A percentile compares a stretch with the other conserved stretches of the same genome.
Conservation (phyloP, 2,329 filamentous ascomycete genomes). For the Colletotrichum australisinense region DNA sequence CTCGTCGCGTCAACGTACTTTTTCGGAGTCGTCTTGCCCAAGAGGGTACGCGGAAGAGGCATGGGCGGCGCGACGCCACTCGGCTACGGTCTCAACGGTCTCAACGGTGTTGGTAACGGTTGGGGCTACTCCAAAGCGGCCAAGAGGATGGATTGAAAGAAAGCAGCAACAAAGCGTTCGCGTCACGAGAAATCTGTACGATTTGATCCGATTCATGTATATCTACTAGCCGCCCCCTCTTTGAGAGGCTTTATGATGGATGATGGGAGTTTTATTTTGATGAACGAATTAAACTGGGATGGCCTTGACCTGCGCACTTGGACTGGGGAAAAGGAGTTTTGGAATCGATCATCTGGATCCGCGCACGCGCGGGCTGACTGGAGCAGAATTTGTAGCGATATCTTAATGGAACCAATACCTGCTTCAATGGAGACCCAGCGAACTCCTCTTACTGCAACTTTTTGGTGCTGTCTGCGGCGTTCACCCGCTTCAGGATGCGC, state of each 20-base stretch:
- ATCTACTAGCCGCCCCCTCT: not conserved
- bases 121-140: slow-evolving; percentile 70
- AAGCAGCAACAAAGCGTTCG: not conserved
- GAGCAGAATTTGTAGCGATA: slow-evolving; percentile 21
- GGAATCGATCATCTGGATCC: not conserved
- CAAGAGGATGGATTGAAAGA: slow-evolving; percentile 61
- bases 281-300: not conserved
- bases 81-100: slow-evolving; percentile 58
- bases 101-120: slow-evolving; percentile 60
- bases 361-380: not conserved
- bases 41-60: slow-evolving; percentile 59
- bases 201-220: slow-evolving; percentile 31
- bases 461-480: slow-evolving; percentile 45
- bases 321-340: slow-evolving; percentile 28
- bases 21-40: slow-evolving; percentile 68
- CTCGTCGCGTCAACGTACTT: slow-evolving; percentile 69
- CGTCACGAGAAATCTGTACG: slow-evolving; percentile 7
- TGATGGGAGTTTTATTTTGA: slow-evolving; percentile 12
- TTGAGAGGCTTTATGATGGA: not conserved
- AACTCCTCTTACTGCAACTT: slow-evolving; percentile 51
- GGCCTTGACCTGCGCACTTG: slow-evolving; percentile 12
- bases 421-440: slow-evolving; percentile 14
- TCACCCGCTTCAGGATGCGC: slow-evolving; percentile 59
- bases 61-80: slow-evolving; percentile 69
- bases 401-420: slow-evolving; percentile 21